A percentile compares a stretch with the other conserved stretches of the same genome.
These are phyloP conservation scores for Populus trichocarpa DNA, from an alignment of 441 rosid genomes.

Conservation along the genomic window DNA sequence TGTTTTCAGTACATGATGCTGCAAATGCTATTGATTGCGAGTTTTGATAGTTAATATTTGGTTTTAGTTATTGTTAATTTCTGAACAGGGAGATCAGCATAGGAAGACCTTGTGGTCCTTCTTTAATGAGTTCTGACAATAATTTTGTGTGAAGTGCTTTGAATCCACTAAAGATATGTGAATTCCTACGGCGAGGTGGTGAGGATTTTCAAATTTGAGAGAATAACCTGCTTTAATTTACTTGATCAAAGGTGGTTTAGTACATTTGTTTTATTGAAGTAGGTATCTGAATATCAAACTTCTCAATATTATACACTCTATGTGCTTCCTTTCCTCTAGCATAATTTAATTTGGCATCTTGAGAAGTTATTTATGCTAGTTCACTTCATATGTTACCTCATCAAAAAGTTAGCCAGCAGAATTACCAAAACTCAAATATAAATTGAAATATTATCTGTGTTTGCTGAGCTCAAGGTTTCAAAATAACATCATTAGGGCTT, in stretches of 20 bases:
- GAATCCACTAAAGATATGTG: neutral
- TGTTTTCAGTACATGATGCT: neutral
- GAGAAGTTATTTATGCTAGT: neutral
- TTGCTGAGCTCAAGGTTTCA: neutral
- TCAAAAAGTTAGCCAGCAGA: neutral
- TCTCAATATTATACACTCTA: neutral
- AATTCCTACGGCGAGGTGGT: neutral
- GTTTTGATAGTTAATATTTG: neutral
- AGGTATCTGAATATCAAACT: neutral
- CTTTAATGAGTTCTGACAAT: neutral
- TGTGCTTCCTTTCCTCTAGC: neutral
- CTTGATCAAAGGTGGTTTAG: neutral
- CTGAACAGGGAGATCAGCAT: neutral
- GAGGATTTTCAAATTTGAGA: neutral
- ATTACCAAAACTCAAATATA: neutral
- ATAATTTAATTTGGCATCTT: neutral
- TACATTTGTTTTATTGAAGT: no score
- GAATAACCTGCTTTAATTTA: neutral
- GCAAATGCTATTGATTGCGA: neutral
- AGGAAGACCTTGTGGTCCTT: slow-evolving; percentile 1
- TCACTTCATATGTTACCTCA: neutral
- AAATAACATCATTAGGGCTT: neutral
- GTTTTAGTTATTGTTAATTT: neutral
- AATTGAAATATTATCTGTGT: neutral
- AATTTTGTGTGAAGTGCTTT: neutral